Percentiles rank a stretch among this genome's conserved stretches.
phyloP scores from a whole-genome alignment of 2,329 filamentous ascomycete genomes.

The Monilinia fructicola region DNA sequence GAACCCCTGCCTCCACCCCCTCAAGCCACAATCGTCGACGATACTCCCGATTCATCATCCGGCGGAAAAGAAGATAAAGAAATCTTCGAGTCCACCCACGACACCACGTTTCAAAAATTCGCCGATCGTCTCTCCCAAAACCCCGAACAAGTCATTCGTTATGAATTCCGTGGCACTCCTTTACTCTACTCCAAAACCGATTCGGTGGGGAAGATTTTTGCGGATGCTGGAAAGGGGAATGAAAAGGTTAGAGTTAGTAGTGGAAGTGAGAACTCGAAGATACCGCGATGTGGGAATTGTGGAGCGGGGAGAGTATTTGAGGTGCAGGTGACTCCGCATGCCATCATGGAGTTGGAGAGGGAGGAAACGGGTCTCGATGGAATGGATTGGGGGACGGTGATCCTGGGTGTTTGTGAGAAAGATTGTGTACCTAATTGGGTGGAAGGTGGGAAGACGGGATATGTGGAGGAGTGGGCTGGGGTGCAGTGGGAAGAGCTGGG shows the following conservation, averaged over 20 bases:
- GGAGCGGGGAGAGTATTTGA: conserved; percentile 78
- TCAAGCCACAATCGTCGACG: conserved; percentile 48
- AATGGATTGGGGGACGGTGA: conserved; percentile 97
- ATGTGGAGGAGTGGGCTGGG: conserved; percentile 93
- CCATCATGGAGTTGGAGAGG: conserved; percentile 83
- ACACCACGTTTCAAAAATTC: conserved; percentile 77
- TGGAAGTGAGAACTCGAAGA: conserved; percentile 42
- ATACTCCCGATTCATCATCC: conserved; percentile 45
- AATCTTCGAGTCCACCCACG: conserved; percentile 71
- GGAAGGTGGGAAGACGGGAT: conserved; percentile 61
- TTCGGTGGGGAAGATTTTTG: conserved; percentile 65
- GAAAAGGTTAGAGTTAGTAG: conserved; percentile 30
- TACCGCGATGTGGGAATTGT: conserved; percentile 78
- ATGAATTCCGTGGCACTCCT: conserved; percentile 71
- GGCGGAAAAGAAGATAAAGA: conserved; percentile 63
- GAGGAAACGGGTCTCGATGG: conserved; percentile 71
- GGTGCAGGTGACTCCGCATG: conserved; percentile 86
- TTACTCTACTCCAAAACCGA: conserved; percentile 82
- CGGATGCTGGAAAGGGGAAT: conserved; percentile 27
- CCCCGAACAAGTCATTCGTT: conserved; percentile 77
- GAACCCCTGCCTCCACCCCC: conserved; percentile 52
- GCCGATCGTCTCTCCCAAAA: conserved; percentile 77
- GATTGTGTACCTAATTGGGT: conserved; percentile 69
- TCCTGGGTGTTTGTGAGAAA: conserved; percentile 78
- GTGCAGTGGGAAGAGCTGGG: conserved; percentile 91